A percentile compares a stretch with the other conserved stretches of the same genome.
phyloP scores from a whole-genome alignment of 805 yeast genomes.

The Maudiozyma saulgeensis region DNA sequence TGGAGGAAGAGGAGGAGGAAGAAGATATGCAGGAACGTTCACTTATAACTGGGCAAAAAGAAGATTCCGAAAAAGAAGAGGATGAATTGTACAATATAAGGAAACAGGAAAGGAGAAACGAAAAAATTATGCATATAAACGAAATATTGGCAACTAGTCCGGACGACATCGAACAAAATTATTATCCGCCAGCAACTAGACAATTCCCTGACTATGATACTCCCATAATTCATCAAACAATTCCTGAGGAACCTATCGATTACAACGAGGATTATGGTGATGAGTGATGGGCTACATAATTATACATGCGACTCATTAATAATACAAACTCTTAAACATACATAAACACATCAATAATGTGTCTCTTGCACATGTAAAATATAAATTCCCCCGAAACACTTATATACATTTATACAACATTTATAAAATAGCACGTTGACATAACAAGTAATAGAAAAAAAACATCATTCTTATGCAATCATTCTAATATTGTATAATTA shows the following conservation, averaged over 20 bases:
- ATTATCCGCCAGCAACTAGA: neutral
- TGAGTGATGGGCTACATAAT: neutral
- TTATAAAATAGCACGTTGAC: too few species aligned
- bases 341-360: neutral
- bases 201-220: neutral
- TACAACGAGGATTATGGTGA: neutral
- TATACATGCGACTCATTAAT: too few species aligned
- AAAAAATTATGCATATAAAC: neutral
- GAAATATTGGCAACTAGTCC: too few species aligned
- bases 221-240: neutral
- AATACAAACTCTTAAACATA: too few species aligned
- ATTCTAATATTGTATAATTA: too few species aligned
- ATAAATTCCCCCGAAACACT: neutral
- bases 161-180: too few species aligned
- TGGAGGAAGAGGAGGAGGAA: neutral
- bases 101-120: neutral
- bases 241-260: neutral
- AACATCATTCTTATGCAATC: too few species aligned
- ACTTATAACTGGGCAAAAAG: neutral
- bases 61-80: neutral
- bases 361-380: neutral
- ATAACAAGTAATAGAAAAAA: too few species aligned
- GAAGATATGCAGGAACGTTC: neutral
- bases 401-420: too few species aligned
- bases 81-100: neutral